phyloP scores from a whole-genome alignment of 2,329 filamentous ascomycete species.

The Meredithiella fracta region DNA sequence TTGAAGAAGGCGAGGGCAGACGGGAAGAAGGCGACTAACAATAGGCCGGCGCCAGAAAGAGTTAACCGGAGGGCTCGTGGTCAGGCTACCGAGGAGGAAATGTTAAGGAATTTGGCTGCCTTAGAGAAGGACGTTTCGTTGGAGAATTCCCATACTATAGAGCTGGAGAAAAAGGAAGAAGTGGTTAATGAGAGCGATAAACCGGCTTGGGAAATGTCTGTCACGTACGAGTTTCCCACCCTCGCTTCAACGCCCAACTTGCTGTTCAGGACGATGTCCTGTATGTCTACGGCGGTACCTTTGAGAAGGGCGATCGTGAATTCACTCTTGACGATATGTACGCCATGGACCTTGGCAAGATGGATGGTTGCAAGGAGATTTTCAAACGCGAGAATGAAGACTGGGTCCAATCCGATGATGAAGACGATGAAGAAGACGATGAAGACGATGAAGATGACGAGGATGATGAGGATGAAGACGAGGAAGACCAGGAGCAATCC shows the following conservation, averaged over 20 bases:
- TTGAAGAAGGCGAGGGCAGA: constrained; percentile 54
- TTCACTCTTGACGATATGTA: constrained; percentile 94
- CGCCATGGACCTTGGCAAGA: constrained; percentile 80
- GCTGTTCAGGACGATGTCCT: constrained; percentile 83
- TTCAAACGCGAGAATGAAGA: constrained; percentile 72
- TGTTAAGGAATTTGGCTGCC: constrained; percentile 71
- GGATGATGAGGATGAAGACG: constrained; percentile 31
- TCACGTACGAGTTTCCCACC: constrained; percentile 76
- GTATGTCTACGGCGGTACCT: constrained; percentile 90
- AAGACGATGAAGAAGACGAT: constrained; percentile 43
- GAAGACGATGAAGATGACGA: constrained; percentile 38
- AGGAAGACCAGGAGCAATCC: constrained; percentile 31
- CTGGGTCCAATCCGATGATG: constrained; percentile 53
- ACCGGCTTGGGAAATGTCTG: constrained; percentile 43
- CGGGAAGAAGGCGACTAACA: constrained; percentile 38
- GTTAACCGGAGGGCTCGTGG: constrained; percentile 51
- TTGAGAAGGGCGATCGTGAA: constrained; percentile 85
- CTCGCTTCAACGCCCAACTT: constrained; percentile 78
- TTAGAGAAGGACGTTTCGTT: constrained; percentile 59
- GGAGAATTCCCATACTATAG: constrained; percentile 33
- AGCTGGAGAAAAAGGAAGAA: constrained; percentile 29
- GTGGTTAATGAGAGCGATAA: constrained; percentile 35
- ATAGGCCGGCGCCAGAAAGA: constrained; percentile 29
- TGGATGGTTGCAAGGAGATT: constrained; percentile 85
- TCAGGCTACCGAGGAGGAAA: constrained; percentile 81